phyloP scores from a whole-genome alignment of 2,329 filamentous ascomycete genomes.

The Colletotrichum karsti region DNA sequence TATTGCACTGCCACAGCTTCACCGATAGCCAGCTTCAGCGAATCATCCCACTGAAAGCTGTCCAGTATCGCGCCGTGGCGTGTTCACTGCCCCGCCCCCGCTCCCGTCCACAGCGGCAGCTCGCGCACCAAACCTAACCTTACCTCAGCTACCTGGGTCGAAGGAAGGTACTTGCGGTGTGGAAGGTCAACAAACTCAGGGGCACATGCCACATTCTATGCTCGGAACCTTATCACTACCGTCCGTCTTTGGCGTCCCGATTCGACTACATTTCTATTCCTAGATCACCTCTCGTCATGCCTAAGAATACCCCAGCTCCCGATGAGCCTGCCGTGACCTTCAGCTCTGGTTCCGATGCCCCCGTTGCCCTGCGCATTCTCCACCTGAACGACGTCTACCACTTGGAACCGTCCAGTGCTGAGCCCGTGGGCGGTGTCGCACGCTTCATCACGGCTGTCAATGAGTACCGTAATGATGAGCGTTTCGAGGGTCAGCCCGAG shows the following conservation, averaged over 20 bases:
- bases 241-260: neutral
- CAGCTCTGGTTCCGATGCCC: conserved; percentile 37
- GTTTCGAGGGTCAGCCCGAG: conserved; percentile 69
- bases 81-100: neutral
- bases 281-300: conserved; percentile 14
- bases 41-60: neutral
- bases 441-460: conserved; percentile 83
- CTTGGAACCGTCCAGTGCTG: conserved; percentile 76
- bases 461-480: conserved; percentile 72
- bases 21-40: neutral
- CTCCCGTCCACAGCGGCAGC: neutral
- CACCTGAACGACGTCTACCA: conserved; percentile 98
- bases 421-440: conserved; percentile 83
- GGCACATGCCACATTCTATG: neutral
- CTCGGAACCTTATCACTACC: neutral
- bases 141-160: too few species aligned
- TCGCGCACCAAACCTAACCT: neutral
- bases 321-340: conserved; percentile 37
- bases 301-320: conserved; percentile 22
- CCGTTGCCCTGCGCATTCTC: conserved; percentile 79
- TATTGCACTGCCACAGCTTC: neutral
- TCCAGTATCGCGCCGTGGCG: neutral
- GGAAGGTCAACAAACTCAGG: too few species aligned
- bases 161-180: too few species aligned
- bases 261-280: conserved; percentile 9